Percentiles rank a stretch among this genome's conserved stretches.
Evolutionary conservation across 768 basidiomycete genomes (phyloP).

Genomic region (Lepiota brunneoincarnata): DNA sequence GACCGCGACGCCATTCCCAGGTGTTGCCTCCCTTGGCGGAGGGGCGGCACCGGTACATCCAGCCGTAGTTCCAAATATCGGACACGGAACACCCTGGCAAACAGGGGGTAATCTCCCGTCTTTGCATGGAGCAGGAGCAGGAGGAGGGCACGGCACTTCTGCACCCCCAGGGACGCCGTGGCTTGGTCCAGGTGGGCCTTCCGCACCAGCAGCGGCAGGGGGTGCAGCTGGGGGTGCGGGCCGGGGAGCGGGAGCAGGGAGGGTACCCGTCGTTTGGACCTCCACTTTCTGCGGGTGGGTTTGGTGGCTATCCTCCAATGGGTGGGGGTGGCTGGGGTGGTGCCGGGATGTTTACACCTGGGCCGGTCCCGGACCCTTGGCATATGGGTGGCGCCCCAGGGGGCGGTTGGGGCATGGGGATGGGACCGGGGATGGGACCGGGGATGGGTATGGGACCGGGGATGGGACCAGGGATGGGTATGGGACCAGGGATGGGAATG

Average conservation of each 20-base stretch:
- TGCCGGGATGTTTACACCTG: not conserved
- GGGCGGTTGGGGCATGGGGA: not conserved
- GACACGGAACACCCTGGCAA: constrained; percentile 1
- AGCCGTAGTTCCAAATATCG: not conserved
- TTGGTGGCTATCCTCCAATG: not conserved
- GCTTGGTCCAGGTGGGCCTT: not conserved
- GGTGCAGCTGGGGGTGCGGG: not conserved
- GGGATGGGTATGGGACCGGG: not conserved
- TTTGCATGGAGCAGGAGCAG: not conserved
- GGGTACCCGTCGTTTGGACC: not conserved
- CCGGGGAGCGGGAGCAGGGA: not conserved
- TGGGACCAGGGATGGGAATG: not conserved
- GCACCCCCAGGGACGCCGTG: not conserved
- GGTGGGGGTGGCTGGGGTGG: constrained; percentile 1
- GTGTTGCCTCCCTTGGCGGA: not conserved
- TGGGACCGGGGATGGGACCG: not conserved
- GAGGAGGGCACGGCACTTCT: not conserved
- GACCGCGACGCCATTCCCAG: not conserved
- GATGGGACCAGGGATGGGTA: not conserved
- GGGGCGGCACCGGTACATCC: not conserved
- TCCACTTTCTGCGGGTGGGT: constrained; percentile 1
- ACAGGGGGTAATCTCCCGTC: not conserved
- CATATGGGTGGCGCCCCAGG: not conserved
- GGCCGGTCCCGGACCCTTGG: not conserved
- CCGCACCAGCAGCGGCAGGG: not conserved